A percentile compares a stretch with the other conserved stretches of the same genome.
phyloP scores from a whole-genome alignment of 306 rosid species.

The Luffa acutangula region DNA sequence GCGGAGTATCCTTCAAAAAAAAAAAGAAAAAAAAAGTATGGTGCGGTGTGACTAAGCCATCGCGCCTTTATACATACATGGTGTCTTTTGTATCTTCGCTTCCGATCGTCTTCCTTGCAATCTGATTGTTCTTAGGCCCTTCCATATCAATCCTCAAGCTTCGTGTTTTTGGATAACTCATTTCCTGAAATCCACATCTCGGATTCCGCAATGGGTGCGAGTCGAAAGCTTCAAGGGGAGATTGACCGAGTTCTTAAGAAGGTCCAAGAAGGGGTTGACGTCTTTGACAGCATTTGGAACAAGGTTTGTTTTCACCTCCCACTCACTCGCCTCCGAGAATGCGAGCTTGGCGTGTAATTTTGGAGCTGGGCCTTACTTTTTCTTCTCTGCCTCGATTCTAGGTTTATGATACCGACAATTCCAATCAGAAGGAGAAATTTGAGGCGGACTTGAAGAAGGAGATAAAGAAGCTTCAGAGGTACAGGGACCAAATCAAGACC shows the following conservation, averaged over 20 bases:
- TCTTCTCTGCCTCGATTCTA: conserved; percentile 10
- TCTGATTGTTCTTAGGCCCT: neutral
- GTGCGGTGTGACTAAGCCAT: neutral
- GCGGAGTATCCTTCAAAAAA: no score
- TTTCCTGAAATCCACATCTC: neutral
- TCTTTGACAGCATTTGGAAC: conserved; percentile 93
- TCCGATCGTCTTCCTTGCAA: neutral
- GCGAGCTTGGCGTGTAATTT: neutral
- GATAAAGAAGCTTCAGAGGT: conserved; percentile 94
- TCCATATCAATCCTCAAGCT: neutral
- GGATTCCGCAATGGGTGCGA: conserved; percentile 62
- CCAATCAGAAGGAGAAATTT: conserved; percentile 96
- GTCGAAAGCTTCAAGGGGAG: conserved; percentile 98
- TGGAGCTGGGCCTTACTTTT: neutral
- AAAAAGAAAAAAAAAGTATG: no score
- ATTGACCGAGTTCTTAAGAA: conserved; percentile 96
- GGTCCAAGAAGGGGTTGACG: conserved; percentile 97
- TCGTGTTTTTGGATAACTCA: neutral
- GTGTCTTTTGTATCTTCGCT: neutral
- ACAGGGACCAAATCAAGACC: conserved; percentile 88
- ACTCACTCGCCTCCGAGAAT: neutral
- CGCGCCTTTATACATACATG: neutral
- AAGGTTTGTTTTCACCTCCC: conserved; percentile 39
- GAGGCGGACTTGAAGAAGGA: conserved; percentile 98
- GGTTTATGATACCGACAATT: conserved; percentile 96